Evolutionary conservation across 148 eudicot genomes (phyloP), one percentile per base, ranked within the genome.

Genomic region (Simmondsia chinensis): DNA sequence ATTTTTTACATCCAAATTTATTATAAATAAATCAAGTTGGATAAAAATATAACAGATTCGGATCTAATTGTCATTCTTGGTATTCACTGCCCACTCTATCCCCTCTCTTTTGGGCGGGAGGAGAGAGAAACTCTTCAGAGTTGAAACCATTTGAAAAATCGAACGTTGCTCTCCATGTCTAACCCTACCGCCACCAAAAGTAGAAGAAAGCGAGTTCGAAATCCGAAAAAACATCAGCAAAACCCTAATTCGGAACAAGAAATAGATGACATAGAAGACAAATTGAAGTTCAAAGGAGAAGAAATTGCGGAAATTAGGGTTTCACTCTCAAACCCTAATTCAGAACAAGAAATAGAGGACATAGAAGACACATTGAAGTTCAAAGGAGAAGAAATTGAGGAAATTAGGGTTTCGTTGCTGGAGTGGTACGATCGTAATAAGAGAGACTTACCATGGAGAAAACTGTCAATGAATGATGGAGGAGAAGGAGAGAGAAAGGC

Each of bases 391-490:
- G 77, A 84, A 69, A 50, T 60, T 35, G 54, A 33, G 13, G 71
- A 75, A 61, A 84, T 88, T 61, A 80, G 94, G 87, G 77, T 50
- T 5, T 71, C 63, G 6, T 56, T 88, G 20, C 61, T 88, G 37
- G 36, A 77, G 1, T 88, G 97, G 95, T 89, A 89, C 69, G 97
- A 89, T 65, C 16, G 15, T 30, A 89, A 85, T 40, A 58, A 61
- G 43, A 75, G 97, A 54, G 95, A 84, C 60, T 76, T 89, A 9
- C 97, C 97, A 1, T 89, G 97, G 97, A 61, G 97, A 15, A 71
- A 22, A 25, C 19, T 14, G 31, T 20, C 9, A 50, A 38, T 3
- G 40, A 47, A 57, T 4, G 54, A 50, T 24, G 47, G 40, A 23
- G 74, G 32, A 23, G 72, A 48, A 22, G 55, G 51, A 18, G 85